Percentiles rank a stretch among this genome's conserved stretches.
phyloP scores from a whole-genome alignment of 176 grass and related monocot species.

The Musa itinerans region DNA sequence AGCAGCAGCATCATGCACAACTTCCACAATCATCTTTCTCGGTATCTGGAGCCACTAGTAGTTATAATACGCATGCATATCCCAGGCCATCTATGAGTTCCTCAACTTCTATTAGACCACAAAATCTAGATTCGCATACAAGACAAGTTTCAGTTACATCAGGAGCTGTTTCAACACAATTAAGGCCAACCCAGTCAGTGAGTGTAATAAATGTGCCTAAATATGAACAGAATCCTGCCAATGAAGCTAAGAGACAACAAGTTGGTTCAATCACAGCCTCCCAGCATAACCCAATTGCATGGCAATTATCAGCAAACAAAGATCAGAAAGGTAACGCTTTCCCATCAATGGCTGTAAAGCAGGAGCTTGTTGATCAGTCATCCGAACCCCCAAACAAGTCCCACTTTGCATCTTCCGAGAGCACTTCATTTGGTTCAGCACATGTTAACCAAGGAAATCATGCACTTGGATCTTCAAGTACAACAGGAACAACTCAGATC shows the following conservation, averaged over 20 bases:
- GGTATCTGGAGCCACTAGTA: conserved; percentile 44
- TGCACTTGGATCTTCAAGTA: conserved; percentile 29
- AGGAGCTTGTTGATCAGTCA: conserved; percentile 34
- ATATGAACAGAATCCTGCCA: conserved; percentile 14
- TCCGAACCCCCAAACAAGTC: conserved; percentile 26
- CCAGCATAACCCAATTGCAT: conserved; percentile 30
- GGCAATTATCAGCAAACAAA: conserved; percentile 43
- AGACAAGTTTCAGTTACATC: conserved; percentile 34
- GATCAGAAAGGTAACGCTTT: conserved; percentile 46
- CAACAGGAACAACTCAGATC: conserved; percentile 29
- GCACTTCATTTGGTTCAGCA: conserved; percentile 31
- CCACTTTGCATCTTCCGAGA: not conserved
- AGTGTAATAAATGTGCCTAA: conserved; percentile 14
- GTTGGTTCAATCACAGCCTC: conserved; percentile 2
- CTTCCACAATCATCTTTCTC: conserved; percentile 50
- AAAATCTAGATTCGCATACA: conserved; percentile 35
- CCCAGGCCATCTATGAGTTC: conserved; percentile 36
- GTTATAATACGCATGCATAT: conserved; percentile 42
- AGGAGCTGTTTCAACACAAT: conserved; percentile 30
- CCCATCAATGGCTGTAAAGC: conserved; percentile 35
- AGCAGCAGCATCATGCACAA: conserved; percentile 44
- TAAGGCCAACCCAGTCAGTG: conserved; percentile 18
- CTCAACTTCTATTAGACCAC: conserved; percentile 40
- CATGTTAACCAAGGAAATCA: conserved; percentile 52
- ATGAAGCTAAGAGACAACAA: conserved; percentile 20